Percentiles rank a stretch among this genome's conserved stretches.
phyloP scores from a whole-genome alignment of 805 yeast genomes.

The Wickerhamiella occidentalis region DNA sequence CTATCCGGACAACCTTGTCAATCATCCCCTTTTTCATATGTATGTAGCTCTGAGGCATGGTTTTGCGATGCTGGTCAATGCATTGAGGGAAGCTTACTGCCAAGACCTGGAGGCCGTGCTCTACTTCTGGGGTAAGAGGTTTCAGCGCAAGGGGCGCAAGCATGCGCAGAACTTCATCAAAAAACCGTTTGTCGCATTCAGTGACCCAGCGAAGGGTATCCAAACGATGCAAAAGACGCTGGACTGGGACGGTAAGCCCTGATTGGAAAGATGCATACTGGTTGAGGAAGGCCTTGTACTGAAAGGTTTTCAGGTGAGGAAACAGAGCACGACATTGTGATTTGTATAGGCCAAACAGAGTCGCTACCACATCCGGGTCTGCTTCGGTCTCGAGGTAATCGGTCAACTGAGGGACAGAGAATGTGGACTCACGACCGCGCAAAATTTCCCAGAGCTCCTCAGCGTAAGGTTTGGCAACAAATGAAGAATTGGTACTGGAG shows the following conservation, averaged over 20 bases:
- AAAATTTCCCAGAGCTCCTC: constrained; percentile 5
- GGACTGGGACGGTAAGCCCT: constrained; percentile 52
- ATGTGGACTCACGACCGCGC: constrained; percentile 22
- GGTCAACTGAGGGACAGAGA: constrained; percentile 30
- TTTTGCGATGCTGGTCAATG: constrained; percentile 15
- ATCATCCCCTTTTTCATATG: constrained; percentile 44
- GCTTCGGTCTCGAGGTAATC: constrained; percentile 35
- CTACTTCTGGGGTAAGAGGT: constrained; percentile 43
- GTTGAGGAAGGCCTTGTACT: constrained; percentile 46
- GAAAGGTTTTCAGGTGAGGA: constrained; percentile 56
- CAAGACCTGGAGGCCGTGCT: constrained; percentile 43
- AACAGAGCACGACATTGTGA: constrained; percentile 53
- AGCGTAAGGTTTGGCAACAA: not conserved
- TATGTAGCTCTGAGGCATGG: constrained; percentile 40
- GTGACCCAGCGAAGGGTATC: constrained; percentile 49
- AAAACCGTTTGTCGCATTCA: constrained; percentile 54
- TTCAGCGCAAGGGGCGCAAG: constrained; percentile 51
- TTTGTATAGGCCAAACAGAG: constrained; percentile 49
- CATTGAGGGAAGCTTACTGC: constrained; percentile 38
- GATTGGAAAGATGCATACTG: constrained; percentile 40
- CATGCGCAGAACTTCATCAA: constrained; percentile 43
- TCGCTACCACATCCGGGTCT: constrained; percentile 48
- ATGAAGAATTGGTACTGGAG: not conserved
- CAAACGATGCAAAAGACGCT: constrained; percentile 42
- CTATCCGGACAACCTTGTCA: constrained; percentile 39